Conservation (phyloP, 2,329 filamentous ascomycete species). For the Epicoccum nigrum region DNA sequence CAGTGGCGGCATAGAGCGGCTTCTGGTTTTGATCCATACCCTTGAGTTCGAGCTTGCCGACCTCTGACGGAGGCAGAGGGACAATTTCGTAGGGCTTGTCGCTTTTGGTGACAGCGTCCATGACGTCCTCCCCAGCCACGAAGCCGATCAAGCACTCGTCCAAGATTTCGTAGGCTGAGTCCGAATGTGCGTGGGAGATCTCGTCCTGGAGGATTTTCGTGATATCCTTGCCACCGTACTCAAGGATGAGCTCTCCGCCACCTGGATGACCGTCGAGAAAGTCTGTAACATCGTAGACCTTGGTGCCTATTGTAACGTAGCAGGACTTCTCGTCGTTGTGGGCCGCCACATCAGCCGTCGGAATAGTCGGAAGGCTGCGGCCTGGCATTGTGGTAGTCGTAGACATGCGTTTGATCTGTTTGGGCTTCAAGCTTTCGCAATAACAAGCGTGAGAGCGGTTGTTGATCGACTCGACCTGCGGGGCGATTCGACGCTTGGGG, state of each 20-base stretch:
- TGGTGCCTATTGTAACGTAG: constrained; percentile 87
- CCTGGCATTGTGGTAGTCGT: constrained; percentile 71
- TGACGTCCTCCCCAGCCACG: constrained; percentile 65
- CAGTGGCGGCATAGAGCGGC: constrained; percentile 68
- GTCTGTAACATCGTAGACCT: constrained; percentile 93
- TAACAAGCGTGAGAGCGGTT: neutral
- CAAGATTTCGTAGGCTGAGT: constrained; percentile 93
- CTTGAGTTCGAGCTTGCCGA: constrained; percentile 57
- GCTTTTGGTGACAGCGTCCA: constrained; percentile 58
- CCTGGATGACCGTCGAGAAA: constrained; percentile 92
- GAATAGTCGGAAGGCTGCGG: constrained; percentile 81
- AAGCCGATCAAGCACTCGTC: constrained; percentile 88
- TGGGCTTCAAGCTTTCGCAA: neutral
- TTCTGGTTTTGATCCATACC: constrained; percentile 55
- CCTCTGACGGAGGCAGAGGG: constrained; percentile 57
- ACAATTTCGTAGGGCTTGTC: constrained; percentile 57
- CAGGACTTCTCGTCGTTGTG: constrained; percentile 84
- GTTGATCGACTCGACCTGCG: constrained; percentile 1
- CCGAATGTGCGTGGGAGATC: constrained; percentile 82
- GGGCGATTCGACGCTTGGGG: neutral
- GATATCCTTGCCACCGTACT: constrained; percentile 89
- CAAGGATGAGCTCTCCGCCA: constrained; percentile 83
- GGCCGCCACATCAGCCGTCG: constrained; percentile 76
- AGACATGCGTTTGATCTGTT: constrained; percentile 17
- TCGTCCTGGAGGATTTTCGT: constrained; percentile 81